Base-by-base conservation (phyloP, 2,329 filamentous ascomycete genomes). In the Hypoxylon sp. region DNA sequence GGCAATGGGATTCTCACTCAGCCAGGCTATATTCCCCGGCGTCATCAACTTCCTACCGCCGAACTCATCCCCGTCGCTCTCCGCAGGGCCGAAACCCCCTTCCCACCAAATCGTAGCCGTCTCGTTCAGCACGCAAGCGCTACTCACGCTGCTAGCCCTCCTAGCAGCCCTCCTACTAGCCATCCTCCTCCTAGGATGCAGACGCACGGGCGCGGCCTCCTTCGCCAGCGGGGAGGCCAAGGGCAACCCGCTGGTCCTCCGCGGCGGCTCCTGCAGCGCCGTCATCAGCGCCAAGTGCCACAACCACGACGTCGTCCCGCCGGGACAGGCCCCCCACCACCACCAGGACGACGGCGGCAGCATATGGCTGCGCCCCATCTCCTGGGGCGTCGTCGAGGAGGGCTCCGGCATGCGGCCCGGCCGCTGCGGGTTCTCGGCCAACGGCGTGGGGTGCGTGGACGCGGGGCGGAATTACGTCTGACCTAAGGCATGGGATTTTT, bases 271-370 rank as follows among this genome's bases (percentile, higher is more conserved):
- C 42, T 86, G 84, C 75, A 84, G 82, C 64, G 84, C 83, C 7
- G 83, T 85, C n/a, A 71, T 87, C 65, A 82, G 80, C 72, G 79
- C 84, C 22, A 74, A 80, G 51, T 85, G 83, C 73, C 83, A 85
- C 59, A 75, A 79, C 4, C 67, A 56, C 42, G 48, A 61, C 44
- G 22, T 54, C 14, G 30, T 48, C 5, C 16, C 60, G 1, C 54
- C 59, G 1, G 51, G 54, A 12, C 28, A 4, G n/a, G 3, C 9
- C 26, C 38, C 16, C 4, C 50, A 32, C 0, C 71, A 70, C 4
- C 50, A 32, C 0, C 71, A 70, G 7, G 74, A 74, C 28, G 73
- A 74, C 38, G 59, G 65, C 45, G 72, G 73, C 20, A 57, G 73
- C 20, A 57, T 69, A 65, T 84, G 57, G 80, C 79, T 76, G 61